phyloP scores from a whole-genome alignment of 805 yeast genomes.

The Candida maltosa region DNA sequence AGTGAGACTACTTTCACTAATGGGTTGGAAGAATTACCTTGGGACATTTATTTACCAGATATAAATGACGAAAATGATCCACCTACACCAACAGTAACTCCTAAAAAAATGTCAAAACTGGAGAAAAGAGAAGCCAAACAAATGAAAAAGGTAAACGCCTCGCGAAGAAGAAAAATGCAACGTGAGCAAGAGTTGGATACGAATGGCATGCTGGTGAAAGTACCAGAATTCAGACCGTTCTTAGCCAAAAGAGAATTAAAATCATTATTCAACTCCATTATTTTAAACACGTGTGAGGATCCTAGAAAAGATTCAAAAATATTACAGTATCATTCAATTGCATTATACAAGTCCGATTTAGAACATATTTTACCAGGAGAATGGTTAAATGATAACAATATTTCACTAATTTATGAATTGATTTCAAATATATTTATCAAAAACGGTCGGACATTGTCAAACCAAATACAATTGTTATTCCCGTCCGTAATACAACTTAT shows the following conservation, averaged over 20 bases:
- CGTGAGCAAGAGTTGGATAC: slow-evolving; percentile 3
- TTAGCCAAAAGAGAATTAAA: slow-evolving; percentile 16
- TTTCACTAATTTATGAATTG: slow-evolving; percentile 60
- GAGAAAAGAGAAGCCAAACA: slow-evolving; percentile 19
- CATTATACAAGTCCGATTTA: slow-evolving; percentile 58
- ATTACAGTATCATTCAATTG: slow-evolving; percentile 53
- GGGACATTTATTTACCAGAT: slow-evolving; percentile 17
- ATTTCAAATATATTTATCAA: slow-evolving; percentile 21
- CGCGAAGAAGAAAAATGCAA: slow-evolving; percentile 13
- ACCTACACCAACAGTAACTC: neutral
- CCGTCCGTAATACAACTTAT: slow-evolving; percentile 68
- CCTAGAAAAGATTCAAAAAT: slow-evolving; percentile 20
- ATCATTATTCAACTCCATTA: slow-evolving; percentile 3
- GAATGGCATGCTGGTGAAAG: neutral
- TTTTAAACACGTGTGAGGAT: neutral
- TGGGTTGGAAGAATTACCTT: slow-evolving; percentile 44
- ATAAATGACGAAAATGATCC: slow-evolving; percentile 7
- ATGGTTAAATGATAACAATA: slow-evolving; percentile 73
- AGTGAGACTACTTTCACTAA: slow-evolving; percentile 10
- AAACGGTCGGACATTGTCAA: slow-evolving; percentile 10
- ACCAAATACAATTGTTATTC: slow-evolving; percentile 32
- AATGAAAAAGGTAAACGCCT: slow-evolving; percentile 19
- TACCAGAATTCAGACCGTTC: slow-evolving; percentile 11
- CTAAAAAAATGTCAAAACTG: slow-evolving; percentile 13
- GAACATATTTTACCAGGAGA: slow-evolving; percentile 57